Evolutionary conservation across 495 filamentous ascomycete species (phyloP).

Genomic region (Jackrogersella multiformis): DNA sequence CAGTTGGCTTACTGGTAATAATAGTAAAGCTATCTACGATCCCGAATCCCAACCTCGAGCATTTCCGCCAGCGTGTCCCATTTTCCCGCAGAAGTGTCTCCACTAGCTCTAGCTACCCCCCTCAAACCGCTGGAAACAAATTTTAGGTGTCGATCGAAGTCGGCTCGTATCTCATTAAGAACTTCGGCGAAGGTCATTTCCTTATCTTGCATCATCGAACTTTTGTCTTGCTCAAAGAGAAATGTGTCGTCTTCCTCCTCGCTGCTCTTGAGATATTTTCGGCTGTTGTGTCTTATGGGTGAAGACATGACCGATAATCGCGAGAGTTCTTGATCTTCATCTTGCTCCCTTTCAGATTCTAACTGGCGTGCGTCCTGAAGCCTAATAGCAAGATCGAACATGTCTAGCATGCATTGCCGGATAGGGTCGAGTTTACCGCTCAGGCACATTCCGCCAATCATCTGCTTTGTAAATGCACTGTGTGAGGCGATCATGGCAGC

Average conservation of each 20-base stretch:
- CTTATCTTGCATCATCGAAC: slow-evolving; percentile 40
- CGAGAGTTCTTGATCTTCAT: slow-evolving; percentile 53
- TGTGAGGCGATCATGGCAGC: slow-evolving; percentile 83
- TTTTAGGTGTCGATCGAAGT: slow-evolving; percentile 60
- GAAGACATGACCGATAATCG: slow-evolving; percentile 47
- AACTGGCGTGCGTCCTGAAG: slow-evolving; percentile 58
- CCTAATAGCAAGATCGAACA: slow-evolving; percentile 66
- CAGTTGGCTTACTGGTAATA: background rate
- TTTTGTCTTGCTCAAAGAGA: slow-evolving; percentile 42
- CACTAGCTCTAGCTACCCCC: slow-evolving; percentile 67
- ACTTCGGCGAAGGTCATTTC: slow-evolving; percentile 51
- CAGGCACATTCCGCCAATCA: slow-evolving; percentile 74
- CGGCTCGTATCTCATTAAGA: slow-evolving; percentile 54
- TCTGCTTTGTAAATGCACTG: slow-evolving; percentile 64
- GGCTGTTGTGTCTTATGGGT: slow-evolving; percentile 22
- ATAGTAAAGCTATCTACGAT: slow-evolving; percentile 18
- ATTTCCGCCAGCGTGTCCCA: slow-evolving; percentile 70
- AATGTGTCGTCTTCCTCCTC: slow-evolving; percentile 55
- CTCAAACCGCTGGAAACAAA: slow-evolving; percentile 65
- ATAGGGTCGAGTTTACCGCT: slow-evolving; percentile 69
- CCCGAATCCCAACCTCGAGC: slow-evolving; percentile 60
- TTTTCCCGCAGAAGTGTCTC: slow-evolving; percentile 58
- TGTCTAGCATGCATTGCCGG: slow-evolving; percentile 68
- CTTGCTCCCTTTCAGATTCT: slow-evolving; percentile 50
- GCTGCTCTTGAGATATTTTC: slow-evolving; percentile 46